Percentiles rank a stretch among this genome's conserved stretches.
These are phyloP conservation scores for Leishmania gerbilli DNA, from an alignment of 208 protist genomes.

Conservation along the genomic window DNA sequence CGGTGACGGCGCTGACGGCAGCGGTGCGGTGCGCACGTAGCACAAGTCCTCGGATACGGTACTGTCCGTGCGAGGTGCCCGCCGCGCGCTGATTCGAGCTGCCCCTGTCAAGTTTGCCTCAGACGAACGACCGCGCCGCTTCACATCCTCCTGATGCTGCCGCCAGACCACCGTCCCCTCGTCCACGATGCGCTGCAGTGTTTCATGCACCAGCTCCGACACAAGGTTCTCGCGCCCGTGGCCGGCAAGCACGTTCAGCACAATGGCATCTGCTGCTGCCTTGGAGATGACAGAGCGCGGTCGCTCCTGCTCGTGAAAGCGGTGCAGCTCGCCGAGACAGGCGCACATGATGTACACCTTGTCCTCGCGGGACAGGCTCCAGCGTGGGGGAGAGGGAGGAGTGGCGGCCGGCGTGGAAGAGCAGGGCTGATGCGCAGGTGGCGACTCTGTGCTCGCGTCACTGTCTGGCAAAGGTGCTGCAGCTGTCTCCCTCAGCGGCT, in stretches of 20 bases:
- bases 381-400: background rate
- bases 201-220: slow-evolving; percentile 66
- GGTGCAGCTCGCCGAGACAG: slow-evolving; percentile 67
- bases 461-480: background rate
- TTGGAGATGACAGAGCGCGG: slow-evolving; percentile 54
- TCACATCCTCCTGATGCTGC: slow-evolving; percentile 42
- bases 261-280: slow-evolving; percentile 59
- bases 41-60: background rate
- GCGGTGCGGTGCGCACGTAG: slow-evolving; percentile 13
- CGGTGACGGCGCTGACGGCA: slow-evolving; percentile 3
- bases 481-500: background rate
- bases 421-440: background rate
- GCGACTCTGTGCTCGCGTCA: background rate
- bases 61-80: background rate
- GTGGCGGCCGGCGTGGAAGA: background rate
- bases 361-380: slow-evolving; percentile 34
- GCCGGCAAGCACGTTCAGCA: slow-evolving; percentile 74
- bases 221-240: slow-evolving; percentile 77
- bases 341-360: slow-evolving; percentile 69
- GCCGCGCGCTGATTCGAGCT: background rate
- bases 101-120: background rate
- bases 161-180: slow-evolving; percentile 70
- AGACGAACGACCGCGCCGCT: slow-evolving; percentile 7
- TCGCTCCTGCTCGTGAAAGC: slow-evolving; percentile 57
- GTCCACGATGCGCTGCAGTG: slow-evolving; percentile 72